A percentile compares a stretch with the other conserved stretches of the same genome.
These are phyloP conservation scores for Tricholoma sp. DNA, from an alignment of 768 basidiomycete species.

Conservation along the genomic window DNA sequence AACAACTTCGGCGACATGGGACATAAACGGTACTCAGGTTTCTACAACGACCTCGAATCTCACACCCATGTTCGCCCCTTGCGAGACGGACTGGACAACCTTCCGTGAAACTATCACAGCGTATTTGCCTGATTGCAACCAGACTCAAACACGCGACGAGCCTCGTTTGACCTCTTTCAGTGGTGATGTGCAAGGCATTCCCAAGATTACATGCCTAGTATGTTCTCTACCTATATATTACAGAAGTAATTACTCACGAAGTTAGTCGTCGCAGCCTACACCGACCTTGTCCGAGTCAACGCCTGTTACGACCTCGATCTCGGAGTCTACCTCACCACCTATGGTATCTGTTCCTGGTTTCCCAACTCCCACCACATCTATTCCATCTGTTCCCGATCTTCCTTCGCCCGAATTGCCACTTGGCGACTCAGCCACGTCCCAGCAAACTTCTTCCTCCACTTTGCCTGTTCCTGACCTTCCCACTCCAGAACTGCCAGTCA, in stretches of 20 bases:
- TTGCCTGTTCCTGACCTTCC: not conserved
- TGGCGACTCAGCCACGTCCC: too few species aligned
- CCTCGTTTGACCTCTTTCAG: constrained; percentile 15
- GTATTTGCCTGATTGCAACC: constrained; percentile 13
- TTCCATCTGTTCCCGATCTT: too few species aligned
- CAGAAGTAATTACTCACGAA: not conserved
- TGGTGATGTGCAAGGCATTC: not conserved
- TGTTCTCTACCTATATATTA: not conserved
- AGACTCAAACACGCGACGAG: constrained; percentile 19
- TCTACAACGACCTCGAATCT: constrained; percentile 8
- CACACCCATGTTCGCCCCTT: constrained; percentile 19
- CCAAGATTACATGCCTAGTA: constrained; percentile 6
- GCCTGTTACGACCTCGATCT: too few species aligned
- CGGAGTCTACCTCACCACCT: too few species aligned
- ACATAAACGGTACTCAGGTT: constrained; percentile 4
- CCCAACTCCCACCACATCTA: too few species aligned
- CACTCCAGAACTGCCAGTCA: not conserved
- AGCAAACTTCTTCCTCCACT: too few species aligned
- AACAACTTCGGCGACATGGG: constrained; percentile 11
- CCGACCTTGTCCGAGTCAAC: not conserved
- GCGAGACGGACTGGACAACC: constrained; percentile 17
- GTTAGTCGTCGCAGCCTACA: not conserved
- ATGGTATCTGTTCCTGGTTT: too few species aligned
- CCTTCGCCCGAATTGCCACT: too few species aligned
- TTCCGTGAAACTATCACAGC: constrained; percentile 16